A percentile compares a stretch with the other conserved stretches of the same genome.
These are phyloP conservation scores for Pseudognaphalium luteoalbum DNA, from an alignment of 129 eudicot genomes.

Conservation along the genomic window DNA sequence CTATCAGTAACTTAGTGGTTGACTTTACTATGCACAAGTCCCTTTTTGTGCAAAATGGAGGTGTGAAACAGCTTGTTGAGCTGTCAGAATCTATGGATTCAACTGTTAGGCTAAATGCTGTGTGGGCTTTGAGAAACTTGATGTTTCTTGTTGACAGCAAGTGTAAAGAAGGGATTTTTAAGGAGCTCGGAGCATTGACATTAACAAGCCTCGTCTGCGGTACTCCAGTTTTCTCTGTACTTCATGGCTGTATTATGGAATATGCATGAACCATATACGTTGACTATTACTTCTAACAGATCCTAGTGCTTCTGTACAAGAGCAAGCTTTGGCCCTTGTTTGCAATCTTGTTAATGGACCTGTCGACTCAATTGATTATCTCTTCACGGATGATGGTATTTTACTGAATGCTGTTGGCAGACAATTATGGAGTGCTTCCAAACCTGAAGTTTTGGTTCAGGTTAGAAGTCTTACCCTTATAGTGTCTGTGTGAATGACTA, in stretches of 20 bases:
- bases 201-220: constrained; percentile 80
- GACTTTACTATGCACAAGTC: constrained; percentile 70
- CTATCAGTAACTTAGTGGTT: constrained; percentile 77
- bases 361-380: constrained; percentile 56
- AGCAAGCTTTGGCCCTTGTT: constrained; percentile 85
- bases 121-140: constrained; percentile 91
- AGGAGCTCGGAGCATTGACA: constrained; percentile 66
- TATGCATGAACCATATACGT: neutral
- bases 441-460: constrained; percentile 77
- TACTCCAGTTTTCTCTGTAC: constrained; percentile 28
- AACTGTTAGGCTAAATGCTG: constrained; percentile 67
- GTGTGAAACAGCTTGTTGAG: constrained; percentile 81
- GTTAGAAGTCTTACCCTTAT: constrained; percentile 33
- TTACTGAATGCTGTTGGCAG: constrained; percentile 75
- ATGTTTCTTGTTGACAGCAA: constrained; percentile 67
- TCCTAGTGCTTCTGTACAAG: constrained; percentile 83
- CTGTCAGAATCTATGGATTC: constrained; percentile 93
- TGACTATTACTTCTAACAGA: constrained; percentile 46
- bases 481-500: constrained; percentile 9
- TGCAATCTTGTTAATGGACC: constrained; percentile 83
- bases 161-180: constrained; percentile 69
- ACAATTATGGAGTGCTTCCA: constrained; percentile 55
- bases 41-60: constrained; percentile 63
- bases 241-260: constrained; percentile 1
- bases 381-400: constrained; percentile 64